phyloP scores from a whole-genome alignment of 1,284 basidiomycete species.

The Boletus holoroseus region DNA sequence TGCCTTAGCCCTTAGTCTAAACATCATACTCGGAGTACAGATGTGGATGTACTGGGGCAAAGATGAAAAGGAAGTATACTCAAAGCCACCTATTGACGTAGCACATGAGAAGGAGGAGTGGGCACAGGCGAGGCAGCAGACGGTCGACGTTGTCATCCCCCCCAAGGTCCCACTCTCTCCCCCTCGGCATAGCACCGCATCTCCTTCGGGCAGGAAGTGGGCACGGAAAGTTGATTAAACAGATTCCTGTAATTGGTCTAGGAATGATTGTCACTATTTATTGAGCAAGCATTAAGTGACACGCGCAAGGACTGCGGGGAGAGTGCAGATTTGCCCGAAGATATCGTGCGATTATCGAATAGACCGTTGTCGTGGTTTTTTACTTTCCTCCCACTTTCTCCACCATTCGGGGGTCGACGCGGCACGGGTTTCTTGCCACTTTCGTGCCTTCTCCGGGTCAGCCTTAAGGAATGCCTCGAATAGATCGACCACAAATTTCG shows the following conservation, averaged over 20 bases:
- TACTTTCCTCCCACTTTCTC: constrained; percentile 29
- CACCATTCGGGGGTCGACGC: constrained; percentile 27
- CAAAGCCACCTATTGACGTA: constrained; percentile 19
- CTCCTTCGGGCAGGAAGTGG: constrained; percentile 56
- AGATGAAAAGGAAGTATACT: constrained; percentile 38
- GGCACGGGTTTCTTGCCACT: constrained; percentile 26
- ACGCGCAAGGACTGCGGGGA: background rate
- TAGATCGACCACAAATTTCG: constrained; percentile 19
- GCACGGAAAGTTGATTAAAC: constrained; percentile 61
- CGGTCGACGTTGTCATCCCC: constrained; percentile 41
- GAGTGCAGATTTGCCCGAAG: background rate
- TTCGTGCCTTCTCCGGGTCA: constrained; percentile 20
- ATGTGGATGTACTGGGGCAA: constrained; percentile 79
- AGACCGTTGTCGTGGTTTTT: constrained; percentile 12
- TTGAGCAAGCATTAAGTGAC: constrained; percentile 2
- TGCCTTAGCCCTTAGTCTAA: constrained; percentile 71
- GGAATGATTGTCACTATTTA: constrained; percentile 16
- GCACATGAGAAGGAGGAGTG: constrained; percentile 31
- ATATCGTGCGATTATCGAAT: constrained; percentile 1
- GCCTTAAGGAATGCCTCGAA: constrained; percentile 28
- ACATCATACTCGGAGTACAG: constrained; percentile 74
- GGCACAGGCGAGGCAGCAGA: constrained; percentile 28
- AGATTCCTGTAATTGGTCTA: constrained; percentile 14
- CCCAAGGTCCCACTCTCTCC: constrained; percentile 39
- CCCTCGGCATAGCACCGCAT: constrained; percentile 35